These are phyloP conservation scores for Ochromonas danica DNA, from an alignment of 108 stramenopile genomes.

Conservation along the genomic window DNA sequence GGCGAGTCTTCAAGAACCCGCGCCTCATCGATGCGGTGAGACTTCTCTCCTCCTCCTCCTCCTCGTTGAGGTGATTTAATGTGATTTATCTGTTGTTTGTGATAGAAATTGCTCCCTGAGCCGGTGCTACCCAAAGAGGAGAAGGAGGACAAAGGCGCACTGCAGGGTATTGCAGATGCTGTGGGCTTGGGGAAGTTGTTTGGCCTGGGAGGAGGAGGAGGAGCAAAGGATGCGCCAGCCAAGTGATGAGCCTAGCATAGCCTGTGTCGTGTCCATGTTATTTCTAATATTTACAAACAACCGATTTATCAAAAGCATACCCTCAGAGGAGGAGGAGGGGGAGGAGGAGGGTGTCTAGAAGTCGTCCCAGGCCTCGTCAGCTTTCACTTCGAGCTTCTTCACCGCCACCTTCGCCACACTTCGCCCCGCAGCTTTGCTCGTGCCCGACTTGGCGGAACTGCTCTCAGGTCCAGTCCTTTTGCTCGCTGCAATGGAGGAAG, in stretches of 20 bases:
- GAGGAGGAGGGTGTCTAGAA: no score
- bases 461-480: background rate
- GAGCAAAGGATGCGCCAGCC: no score
- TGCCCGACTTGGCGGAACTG: no score
- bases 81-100: background rate
- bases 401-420: background rate
- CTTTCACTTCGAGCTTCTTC: background rate
- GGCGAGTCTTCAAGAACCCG: slow-evolving; percentile 19
- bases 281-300: no score
- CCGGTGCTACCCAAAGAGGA: background rate
- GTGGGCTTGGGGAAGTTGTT: no score
- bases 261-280: no score
- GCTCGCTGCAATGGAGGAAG: background rate
- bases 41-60: background rate
- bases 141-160: background rate
- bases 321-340: no score
- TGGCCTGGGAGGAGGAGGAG: no score
- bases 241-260: no score
- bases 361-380: background rate
- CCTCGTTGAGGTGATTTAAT: background rate
- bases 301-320: no score
- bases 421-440: no score
- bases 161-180: no score
- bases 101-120: slow-evolving; percentile 13
- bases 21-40: background rate